These are phyloP conservation scores for Diaporthe velutina DNA, from an alignment of 2,329 filamentous ascomycete species.

Conservation along the genomic window DNA sequence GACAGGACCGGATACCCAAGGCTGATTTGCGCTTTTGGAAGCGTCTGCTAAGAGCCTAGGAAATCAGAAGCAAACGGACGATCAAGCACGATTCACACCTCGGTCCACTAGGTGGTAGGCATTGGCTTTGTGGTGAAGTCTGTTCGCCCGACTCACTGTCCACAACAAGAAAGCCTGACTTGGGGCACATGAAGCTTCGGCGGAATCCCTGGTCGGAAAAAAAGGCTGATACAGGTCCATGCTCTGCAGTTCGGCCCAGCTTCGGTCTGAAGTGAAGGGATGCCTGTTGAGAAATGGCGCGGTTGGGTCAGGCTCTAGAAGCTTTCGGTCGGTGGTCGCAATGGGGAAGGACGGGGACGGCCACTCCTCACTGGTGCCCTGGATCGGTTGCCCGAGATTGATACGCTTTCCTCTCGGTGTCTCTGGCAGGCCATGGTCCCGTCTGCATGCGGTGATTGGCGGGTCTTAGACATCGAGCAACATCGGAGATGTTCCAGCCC, in stretches of 20 bases:
- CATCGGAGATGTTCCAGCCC: neutral
- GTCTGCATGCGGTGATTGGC: slow-evolving; percentile 7
- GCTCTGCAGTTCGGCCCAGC: slow-evolving; percentile 24
- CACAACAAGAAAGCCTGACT: neutral
- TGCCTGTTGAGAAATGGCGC: slow-evolving; percentile 13
- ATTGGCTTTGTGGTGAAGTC: neutral
- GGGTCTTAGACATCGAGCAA: neutral
- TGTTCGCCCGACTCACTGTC: slow-evolving; percentile 19
- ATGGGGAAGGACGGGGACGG: slow-evolving; percentile 13
- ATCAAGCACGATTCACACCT: neutral
- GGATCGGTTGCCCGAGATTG: slow-evolving; percentile 11
- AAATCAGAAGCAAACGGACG: neutral
- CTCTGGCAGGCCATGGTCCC: slow-evolving; percentile 1
- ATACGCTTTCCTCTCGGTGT: slow-evolving; percentile 20
- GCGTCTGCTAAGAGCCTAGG: neutral
- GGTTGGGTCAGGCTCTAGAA: slow-evolving; percentile 19
- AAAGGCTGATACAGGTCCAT: slow-evolving; percentile 27
- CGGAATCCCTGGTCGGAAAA: neutral
- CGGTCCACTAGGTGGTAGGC: neutral
- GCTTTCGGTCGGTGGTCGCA: slow-evolving; percentile 23
- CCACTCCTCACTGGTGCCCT: slow-evolving; percentile 19
- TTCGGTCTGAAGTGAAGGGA: slow-evolving; percentile 20
- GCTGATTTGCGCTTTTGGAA: neutral
- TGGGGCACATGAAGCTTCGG: slow-evolving; percentile 6
- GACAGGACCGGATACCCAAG: neutral